A percentile compares a stretch with the other conserved stretches of the same genome.
These are phyloP conservation scores for Penicillium roqueforti DNA, from an alignment of 495 filamentous ascomycete genomes.

Conservation along the genomic window DNA sequence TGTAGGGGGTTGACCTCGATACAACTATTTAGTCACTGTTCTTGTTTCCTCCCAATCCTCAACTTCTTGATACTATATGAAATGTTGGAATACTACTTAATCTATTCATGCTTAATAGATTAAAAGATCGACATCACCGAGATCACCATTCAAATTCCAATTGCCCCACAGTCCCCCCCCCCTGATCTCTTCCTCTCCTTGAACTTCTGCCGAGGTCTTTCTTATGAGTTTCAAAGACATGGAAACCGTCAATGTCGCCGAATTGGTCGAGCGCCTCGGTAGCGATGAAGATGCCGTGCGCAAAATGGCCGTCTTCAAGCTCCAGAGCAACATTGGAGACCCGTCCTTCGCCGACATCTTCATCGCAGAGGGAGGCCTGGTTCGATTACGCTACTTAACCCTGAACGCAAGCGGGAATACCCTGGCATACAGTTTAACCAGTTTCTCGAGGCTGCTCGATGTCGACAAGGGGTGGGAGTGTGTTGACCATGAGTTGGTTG, in stretches of 20 bases:
- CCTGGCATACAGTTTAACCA: conserved; percentile 87
- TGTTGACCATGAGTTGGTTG: conserved; percentile 62
- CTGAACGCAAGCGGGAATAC: conserved; percentile 88
- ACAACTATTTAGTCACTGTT: too few relatives aligned
- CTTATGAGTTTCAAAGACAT: conserved; percentile 27
- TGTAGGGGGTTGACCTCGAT: too few relatives aligned
- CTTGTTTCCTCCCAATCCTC: too few relatives aligned
- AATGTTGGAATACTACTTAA: background rate
- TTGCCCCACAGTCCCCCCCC: conserved; percentile 15
- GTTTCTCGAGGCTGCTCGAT: conserved; percentile 79
- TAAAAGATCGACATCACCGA: background rate
- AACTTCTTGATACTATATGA: background rate
- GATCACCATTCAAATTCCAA: background rate
- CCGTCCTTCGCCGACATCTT: conserved; percentile 96
- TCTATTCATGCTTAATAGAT: conserved; percentile 5
- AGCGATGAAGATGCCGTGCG: conserved; percentile 85
- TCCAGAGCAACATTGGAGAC: conserved; percentile 90
- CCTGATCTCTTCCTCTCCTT: conserved; percentile 11
- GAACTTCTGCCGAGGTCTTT: background rate
- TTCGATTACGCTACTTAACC: conserved; percentile 73
- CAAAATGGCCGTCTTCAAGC: conserved; percentile 98
- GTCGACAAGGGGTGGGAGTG: conserved; percentile 97
- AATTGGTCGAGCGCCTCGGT: conserved; percentile 64
- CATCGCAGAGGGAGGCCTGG: conserved; percentile 80
- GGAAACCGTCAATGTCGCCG: conserved; percentile 57